phyloP scores from a whole-genome alignment of 306 rosid genomes.

The Acacia confusa region DNA sequence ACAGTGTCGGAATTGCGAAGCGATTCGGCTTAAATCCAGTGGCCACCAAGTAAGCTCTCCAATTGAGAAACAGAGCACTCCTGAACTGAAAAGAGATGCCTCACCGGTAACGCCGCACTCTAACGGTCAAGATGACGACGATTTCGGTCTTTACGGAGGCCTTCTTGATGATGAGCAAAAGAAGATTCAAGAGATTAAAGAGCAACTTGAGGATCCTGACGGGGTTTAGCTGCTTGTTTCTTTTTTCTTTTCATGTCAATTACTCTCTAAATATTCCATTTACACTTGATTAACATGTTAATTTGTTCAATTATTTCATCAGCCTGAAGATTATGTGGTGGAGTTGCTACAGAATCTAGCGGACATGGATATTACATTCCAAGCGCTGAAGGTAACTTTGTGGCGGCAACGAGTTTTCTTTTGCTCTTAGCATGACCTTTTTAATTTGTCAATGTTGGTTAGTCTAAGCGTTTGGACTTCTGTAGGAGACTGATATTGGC shows the following conservation, averaged over 20 bases:
- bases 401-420: not conserved
- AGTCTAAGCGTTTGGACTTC: conserved; percentile 1
- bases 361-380: conserved; percentile 96
- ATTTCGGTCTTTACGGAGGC: conserved; percentile 68
- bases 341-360: conserved; percentile 85
- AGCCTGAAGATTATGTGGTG: conserved; percentile 77
- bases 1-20: conserved; percentile 54
- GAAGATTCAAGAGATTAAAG: conserved; percentile 83
- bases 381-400: conserved; percentile 68
- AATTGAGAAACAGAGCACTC: conserved; percentile 30
- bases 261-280: not conserved
- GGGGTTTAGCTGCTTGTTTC: conserved; percentile 49
- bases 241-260: not conserved
- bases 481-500: conserved; percentile 94
- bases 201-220: conserved; percentile 73
- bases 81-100: conserved; percentile 19
- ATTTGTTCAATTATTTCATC: not conserved
- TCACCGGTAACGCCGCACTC: conserved; percentile 77
- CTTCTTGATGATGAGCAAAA: conserved; percentile 83
- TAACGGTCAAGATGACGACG: conserved; percentile 40
- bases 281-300: not conserved
- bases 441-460: not conserved
- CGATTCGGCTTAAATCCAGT: conserved; percentile 1
- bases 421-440: not conserved
- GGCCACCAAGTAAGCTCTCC: conserved; percentile 30